Evolutionary conservation across 148 eudicot genomes (phyloP), one percentile per base, ranked within the genome.

Genomic region (Drosera capensis): DNA sequence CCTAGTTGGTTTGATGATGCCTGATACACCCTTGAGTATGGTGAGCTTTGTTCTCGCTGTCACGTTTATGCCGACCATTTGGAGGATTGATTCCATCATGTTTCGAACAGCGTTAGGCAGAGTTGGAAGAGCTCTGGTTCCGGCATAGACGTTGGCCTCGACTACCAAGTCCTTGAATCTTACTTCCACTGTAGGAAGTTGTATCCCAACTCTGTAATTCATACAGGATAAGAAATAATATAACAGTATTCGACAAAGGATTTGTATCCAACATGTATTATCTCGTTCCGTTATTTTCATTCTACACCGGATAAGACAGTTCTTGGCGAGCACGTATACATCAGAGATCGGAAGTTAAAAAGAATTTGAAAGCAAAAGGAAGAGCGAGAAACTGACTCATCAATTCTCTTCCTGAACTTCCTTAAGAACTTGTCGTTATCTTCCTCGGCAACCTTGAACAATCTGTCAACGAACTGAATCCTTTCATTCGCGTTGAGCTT

Each of bases 1-100:
- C 96, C 97, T 80, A 42, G 97, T 73, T 36, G 95, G 88, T 44
- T 90, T 90, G 39, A 90, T 55, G 17, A 78, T 67, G 6, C 95
- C 97, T 4, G 95, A 80, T 20, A 60, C 69, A 67, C 84, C 85
- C 43, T 78, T 84, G 18, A 90, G 79, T 35, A 90, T 84, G 1
- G 87, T 78, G 38, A 90, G 85, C 38, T 74, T 75, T 1, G 86
- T 73, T 50, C 59, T 71, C 56, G 84, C 60, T 6, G 93, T 82
- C 23, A 70, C 29, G 1, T 39, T 58, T 30, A 90, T 58, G 0
- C 97, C 95, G 42, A 84, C 35, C 36, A 57, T 45, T 24, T 82
- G 42, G 40, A 84, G 30, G 13, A 59, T 56, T 3, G 78, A 57
- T 49, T 84, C 99, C 0, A 60, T 72, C 0, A 66, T 21, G 48